These are phyloP conservation scores for Exophiala spinifera DNA, from an alignment of 2,329 filamentous ascomycete species.

Conservation along the genomic window DNA sequence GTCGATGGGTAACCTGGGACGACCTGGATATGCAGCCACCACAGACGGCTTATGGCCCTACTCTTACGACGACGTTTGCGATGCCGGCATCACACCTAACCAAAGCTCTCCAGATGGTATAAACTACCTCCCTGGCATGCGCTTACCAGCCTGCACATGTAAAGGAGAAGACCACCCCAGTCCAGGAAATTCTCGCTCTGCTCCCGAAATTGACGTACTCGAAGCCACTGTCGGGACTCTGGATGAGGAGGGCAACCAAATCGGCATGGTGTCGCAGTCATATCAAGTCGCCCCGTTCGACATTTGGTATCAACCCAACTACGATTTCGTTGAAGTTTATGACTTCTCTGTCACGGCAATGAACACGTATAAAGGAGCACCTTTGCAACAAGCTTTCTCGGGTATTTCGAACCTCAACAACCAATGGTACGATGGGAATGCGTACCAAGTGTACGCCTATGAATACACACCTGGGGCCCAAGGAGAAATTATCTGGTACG, in stretches of 20 bases:
- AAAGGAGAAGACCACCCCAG: conserved; percentile 62
- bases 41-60: conserved; percentile 74
- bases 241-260: conserved; percentile 49
- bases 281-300: conserved; percentile 69
- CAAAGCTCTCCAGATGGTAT: conserved; percentile 66
- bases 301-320: conserved; percentile 65
- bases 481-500: conserved; percentile 66
- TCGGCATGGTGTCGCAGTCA: conserved; percentile 64
- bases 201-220: conserved; percentile 69
- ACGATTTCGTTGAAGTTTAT: conserved; percentile 64
- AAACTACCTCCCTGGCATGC: conserved; percentile 67
- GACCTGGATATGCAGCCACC: conserved; percentile 66
- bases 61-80: conserved; percentile 66
- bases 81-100: conserved; percentile 68
- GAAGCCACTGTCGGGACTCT: conserved; percentile 62
- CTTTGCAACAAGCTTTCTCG: conserved; percentile 63
- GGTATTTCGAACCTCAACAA: conserved; percentile 61
- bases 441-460: conserved; percentile 61
- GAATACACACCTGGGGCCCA: conserved; percentile 60
- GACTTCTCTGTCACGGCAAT: conserved; percentile 56
- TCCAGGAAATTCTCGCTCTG: conserved; percentile 62
- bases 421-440: conserved; percentile 63
- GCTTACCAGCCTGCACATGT: conserved; percentile 66
- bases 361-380: conserved; percentile 60
- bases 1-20: conserved; percentile 70